Evolutionary conservation across 305 asterid genomes (phyloP).

Genomic region (Stenogyne calaminthoides): DNA sequence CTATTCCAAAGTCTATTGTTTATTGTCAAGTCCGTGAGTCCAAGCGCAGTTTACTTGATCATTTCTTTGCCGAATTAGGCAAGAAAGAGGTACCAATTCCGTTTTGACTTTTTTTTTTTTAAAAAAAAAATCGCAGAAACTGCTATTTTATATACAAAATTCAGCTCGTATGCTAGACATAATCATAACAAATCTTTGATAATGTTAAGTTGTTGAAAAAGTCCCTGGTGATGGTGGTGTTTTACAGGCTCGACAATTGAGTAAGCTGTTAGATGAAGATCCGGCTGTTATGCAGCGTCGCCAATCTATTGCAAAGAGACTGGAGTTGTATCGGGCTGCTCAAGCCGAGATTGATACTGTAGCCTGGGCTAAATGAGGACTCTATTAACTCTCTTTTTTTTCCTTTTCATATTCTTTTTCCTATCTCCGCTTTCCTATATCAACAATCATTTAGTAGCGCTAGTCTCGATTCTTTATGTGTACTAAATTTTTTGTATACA

Average conservation of each 20-base stretch:
- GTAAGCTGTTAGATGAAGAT: slow-evolving; percentile 88
- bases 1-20: slow-evolving; percentile 94
- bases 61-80: slow-evolving; percentile 85
- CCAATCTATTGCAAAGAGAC: slow-evolving; percentile 69
- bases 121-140: not conserved
- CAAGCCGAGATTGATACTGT: slow-evolving; percentile 90
- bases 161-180: not conserved
- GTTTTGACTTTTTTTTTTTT: not conserved
- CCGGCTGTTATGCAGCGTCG: slow-evolving; percentile 93
- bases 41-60: slow-evolving; percentile 88
- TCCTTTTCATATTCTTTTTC: not conserved
- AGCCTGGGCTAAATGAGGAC: slow-evolving; percentile 80
- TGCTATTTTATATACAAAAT: not conserved
- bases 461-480: not conserved
- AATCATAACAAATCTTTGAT: not conserved
- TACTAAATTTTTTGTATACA: slow-evolving; percentile 14
- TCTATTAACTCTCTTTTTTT: not conserved
- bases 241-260: slow-evolving; percentile 71
- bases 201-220: not conserved
- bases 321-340: slow-evolving; percentile 92
- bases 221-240: not conserved
- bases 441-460: slow-evolving; percentile 1
- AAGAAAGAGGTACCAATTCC: slow-evolving; percentile 65
- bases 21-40: slow-evolving; percentile 99
- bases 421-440: not conserved